phyloP scores from a whole-genome alignment of 768 basidiomycete genomes.

The Trametopsis cervina region DNA sequence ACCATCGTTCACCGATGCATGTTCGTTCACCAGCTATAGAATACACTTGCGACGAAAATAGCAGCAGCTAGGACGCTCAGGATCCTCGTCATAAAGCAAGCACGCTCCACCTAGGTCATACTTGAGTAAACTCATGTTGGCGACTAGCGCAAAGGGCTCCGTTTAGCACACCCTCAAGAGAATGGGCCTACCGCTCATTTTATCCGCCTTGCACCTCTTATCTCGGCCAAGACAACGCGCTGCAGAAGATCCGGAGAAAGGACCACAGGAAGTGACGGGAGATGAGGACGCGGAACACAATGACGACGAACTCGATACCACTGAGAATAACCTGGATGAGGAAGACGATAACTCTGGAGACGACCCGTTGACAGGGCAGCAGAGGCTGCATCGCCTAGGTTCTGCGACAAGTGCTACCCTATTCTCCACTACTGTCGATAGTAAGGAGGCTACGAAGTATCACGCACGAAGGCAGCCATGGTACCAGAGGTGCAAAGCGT shows the following conservation, averaged over 20 bases:
- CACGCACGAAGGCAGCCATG: not conserved
- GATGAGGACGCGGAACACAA: constrained; percentile 1
- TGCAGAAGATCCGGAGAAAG: constrained; percentile 9
- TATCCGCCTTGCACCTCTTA: constrained; percentile 3
- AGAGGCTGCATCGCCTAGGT: constrained; percentile 6
- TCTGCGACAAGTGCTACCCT: constrained; percentile 8
- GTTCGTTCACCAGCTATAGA: no score
- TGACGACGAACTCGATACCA: constrained; percentile 2
- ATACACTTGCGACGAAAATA: no score
- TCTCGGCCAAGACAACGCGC: not conserved
- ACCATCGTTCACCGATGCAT: no score
- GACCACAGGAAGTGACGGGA: not conserved
- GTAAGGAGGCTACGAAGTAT: not conserved
- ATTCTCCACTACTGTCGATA: constrained; percentile 2
- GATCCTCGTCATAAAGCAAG: no score
- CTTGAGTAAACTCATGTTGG: no score
- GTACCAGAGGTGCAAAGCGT: constrained; percentile 13
- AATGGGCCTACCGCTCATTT: constrained; percentile 11
- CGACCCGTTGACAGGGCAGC: not conserved
- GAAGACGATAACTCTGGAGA: constrained; percentile 4
- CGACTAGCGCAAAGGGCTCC: no score
- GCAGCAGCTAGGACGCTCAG: no score
- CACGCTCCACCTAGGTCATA: no score
- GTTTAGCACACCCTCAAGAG: no score
- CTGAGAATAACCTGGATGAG: constrained; percentile 2